phyloP scores from a whole-genome alignment of 1,284 basidiomycete species.

The Cryptococcus sp. region DNA sequence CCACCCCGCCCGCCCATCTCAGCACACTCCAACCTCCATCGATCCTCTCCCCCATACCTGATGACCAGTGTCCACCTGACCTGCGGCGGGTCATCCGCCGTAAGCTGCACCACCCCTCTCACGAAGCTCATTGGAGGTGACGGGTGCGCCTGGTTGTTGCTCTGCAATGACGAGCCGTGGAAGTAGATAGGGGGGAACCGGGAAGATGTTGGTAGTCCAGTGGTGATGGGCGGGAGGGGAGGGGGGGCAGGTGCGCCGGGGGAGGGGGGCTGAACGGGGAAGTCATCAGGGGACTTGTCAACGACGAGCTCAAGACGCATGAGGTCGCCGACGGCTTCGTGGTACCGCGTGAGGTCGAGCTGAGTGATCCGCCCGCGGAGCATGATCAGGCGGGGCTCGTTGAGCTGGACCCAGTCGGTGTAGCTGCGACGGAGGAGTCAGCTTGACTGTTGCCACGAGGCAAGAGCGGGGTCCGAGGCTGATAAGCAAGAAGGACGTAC shows the following conservation, averaged over 20 bases:
- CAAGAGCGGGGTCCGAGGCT: too few species aligned
- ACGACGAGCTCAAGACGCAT: slow-evolving; percentile 30
- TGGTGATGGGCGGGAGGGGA: slow-evolving; percentile 21
- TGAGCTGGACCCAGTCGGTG: slow-evolving; percentile 41
- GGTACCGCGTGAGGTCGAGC: slow-evolving; percentile 36
- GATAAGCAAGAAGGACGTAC: slow-evolving; percentile 21
- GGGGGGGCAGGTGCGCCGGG: background rate
- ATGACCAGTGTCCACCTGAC: slow-evolving; percentile 45
- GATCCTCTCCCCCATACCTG: slow-evolving; percentile 35
- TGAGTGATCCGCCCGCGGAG: slow-evolving; percentile 11
- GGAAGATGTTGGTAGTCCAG: slow-evolving; percentile 26
- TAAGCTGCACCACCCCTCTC: slow-evolving; percentile 38
- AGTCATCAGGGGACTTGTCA: slow-evolving; percentile 4
- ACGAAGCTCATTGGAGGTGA: slow-evolving; percentile 18
- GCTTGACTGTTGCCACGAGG: background rate
- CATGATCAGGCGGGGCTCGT: slow-evolving; percentile 29
- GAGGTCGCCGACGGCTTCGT: slow-evolving; percentile 43
- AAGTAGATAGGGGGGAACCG: slow-evolving; percentile 39
- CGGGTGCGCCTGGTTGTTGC: background rate
- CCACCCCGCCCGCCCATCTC: slow-evolving; percentile 39
- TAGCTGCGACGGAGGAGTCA: slow-evolving; percentile 24
- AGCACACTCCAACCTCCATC: slow-evolving; percentile 40
- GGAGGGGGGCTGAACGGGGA: background rate
- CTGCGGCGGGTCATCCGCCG: slow-evolving; percentile 42
- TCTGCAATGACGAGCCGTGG: slow-evolving; percentile 23